Percentiles rank a stretch among this genome's conserved stretches.
Conservation (phyloP, 2,329 filamentous ascomycete genomes). For the Periconia sp. region DNA sequence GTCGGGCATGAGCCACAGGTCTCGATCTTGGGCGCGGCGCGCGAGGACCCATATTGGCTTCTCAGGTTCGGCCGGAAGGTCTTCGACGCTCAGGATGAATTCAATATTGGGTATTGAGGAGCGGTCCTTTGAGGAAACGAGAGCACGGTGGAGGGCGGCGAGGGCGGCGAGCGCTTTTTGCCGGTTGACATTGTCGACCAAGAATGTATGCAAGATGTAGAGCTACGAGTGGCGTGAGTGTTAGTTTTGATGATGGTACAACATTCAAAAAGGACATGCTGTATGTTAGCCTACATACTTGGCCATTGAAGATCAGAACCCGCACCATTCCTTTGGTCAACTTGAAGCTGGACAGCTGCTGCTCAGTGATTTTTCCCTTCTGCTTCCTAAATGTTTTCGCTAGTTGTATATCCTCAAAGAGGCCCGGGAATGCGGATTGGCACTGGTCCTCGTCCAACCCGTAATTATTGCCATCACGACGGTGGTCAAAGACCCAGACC, state of each 20-base stretch:
- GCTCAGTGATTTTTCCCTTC: constrained; percentile 28
- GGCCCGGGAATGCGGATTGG: constrained; percentile 32
- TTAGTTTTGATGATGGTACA: neutral
- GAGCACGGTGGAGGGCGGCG: constrained; percentile 31
- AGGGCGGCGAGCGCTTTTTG: constrained; percentile 34
- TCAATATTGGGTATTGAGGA: constrained; percentile 35
- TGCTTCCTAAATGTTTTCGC: constrained; percentile 23
- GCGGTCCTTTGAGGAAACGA: constrained; percentile 23
- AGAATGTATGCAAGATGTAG: constrained; percentile 32
- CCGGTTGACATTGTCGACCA: constrained; percentile 40
- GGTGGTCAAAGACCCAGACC: constrained; percentile 32
- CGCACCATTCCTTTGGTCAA: constrained; percentile 38
- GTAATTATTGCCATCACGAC: constrained; percentile 32
- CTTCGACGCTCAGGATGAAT: constrained; percentile 37
- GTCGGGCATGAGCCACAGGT: constrained; percentile 39
- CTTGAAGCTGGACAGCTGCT: constrained; percentile 29
- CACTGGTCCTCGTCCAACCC: constrained; percentile 34
- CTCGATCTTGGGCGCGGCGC: constrained; percentile 32
- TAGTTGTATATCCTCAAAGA: constrained; percentile 34
- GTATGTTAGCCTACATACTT: constrained; percentile 19
- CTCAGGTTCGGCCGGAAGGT: constrained; percentile 31
- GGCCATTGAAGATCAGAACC: constrained; percentile 31
- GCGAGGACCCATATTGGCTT: constrained; percentile 37
- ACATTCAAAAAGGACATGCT: neutral
- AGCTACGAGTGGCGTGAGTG: constrained; percentile 18